Evolutionary conservation across 305 asterid genomes (phyloP).

Genomic region (Fraxinus floribunda): DNA sequence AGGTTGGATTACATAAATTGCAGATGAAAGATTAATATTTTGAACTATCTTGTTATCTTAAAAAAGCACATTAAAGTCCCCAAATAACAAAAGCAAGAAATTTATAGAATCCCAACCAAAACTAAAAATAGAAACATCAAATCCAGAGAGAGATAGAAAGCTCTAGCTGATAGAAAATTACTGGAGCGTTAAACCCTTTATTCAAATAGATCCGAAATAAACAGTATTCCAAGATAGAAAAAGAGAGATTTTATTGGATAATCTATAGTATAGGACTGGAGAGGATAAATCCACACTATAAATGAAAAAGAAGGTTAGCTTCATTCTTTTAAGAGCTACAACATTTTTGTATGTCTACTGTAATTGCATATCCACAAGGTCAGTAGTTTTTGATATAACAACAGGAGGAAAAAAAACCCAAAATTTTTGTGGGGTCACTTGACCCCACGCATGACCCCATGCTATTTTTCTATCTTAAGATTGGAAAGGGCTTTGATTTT

Average conservation of each 20-base stretch:
- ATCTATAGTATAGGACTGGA: no score
- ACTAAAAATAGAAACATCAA: conserved; percentile 13
- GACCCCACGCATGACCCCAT: no score
- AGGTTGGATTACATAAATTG: neutral
- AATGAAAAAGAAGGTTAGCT: no score
- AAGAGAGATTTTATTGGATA: neutral
- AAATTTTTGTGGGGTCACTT: no score
- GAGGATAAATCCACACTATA: no score
- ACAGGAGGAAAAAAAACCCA: no score
- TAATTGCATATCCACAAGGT: no score
- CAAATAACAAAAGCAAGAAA: neutral
- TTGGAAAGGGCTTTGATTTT: neutral
- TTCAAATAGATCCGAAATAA: neutral
- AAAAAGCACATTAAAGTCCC: neutral
- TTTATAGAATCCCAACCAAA: conserved; percentile 10
- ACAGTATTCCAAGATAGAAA: neutral
- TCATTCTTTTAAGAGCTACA: no score
- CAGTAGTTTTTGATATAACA: no score
- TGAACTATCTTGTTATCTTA: neutral
- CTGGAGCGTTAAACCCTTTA: neutral
- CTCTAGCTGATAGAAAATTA: conserved; percentile 20
- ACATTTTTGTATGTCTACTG: no score
- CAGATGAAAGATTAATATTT: neutral
- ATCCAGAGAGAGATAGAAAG: conserved; percentile 12
- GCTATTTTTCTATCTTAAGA: neutral